Evolutionary conservation across 176 grass and related monocot genomes (phyloP).

Genomic region (Chrysopogon serrulatus): DNA sequence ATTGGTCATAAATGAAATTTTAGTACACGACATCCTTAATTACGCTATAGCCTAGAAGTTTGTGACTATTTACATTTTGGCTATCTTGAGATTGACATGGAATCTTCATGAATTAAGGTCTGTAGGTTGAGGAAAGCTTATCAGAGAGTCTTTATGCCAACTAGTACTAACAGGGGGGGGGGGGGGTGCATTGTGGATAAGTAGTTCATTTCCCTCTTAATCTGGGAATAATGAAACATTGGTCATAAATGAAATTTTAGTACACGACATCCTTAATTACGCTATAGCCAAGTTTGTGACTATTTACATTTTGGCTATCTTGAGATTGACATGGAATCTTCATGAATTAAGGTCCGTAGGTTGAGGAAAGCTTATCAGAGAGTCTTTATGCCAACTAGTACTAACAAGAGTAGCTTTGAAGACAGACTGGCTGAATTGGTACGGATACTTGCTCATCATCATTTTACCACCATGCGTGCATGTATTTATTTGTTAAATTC

Average conservation of each 20-base stretch:
- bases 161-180: constrained; percentile 10
- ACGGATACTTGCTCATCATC: constrained; percentile 11
- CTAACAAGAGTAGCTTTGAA: constrained; percentile 47
- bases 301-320: not conserved
- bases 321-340: not conserved
- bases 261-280: not conserved
- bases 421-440: constrained; percentile 72
- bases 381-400: constrained; percentile 68
- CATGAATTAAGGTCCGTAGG: constrained; percentile 45
- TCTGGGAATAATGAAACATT: not conserved
- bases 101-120: constrained; percentile 40
- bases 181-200: no score
- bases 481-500: constrained; percentile 16
- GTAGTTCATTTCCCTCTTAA: not conserved
- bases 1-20: not conserved
- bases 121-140: constrained; percentile 72
- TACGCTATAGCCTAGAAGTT: constrained; percentile 5
- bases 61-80: not conserved
- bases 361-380: constrained; percentile 78
- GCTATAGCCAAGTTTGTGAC: not conserved
- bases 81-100: not conserved
- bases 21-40: not conserved
- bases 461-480: not conserved
- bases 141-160: constrained; percentile 80
- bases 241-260: not conserved